Evolutionary conservation across 148 eudicot genomes (phyloP), one percentile per base, ranked within the genome.

Genomic region (Gaultheria prostrata): DNA sequence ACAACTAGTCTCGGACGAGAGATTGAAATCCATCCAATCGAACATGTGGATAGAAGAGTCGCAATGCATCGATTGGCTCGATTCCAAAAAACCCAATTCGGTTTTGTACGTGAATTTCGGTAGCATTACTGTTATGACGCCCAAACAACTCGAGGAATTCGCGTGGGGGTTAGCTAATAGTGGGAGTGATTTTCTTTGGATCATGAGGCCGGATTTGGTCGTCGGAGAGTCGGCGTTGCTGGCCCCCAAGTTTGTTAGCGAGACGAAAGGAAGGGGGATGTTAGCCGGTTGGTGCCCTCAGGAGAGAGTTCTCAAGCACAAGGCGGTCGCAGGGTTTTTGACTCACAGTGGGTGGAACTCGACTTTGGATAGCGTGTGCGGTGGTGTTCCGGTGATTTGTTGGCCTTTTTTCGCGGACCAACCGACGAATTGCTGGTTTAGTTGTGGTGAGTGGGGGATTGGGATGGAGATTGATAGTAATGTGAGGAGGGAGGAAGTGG

Each of bases 381-480:
- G 80, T 9, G 95, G 93, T 11, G 92, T 91, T 81, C 91, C 95
- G 4, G 15, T 91, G 81, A 81, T 92, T 2, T 91, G 90, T 80
- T 92, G 93, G 93, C 93, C 92, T 2, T 92, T 89, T 30, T 92
- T 89, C 39, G 91, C 92, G 0, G 93, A 92, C 21, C 94, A 90
- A 84, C 89, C 87, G 20, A 89, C 87, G 3, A 92, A 92, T 71
- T 89, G 91, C 83, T 63, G 89, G 65, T 91, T 88, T 57, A 5
- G 91, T 83, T 39, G 46, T 43, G 46, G 46, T 4, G 46, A 43
- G 46, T 43, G 46, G 46, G 46, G 46, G 4, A 43, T 43, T 43
- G 46, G 46, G 46, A 43, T 43, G 46, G 46, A 43, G 46, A 43
- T 43, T 43, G 46, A 43, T 43, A 86, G 67, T 21, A 70, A 85